Evolutionary conservation across 73 alveolate species (phyloP).

Genomic region (Breviolum minutum): DNA sequence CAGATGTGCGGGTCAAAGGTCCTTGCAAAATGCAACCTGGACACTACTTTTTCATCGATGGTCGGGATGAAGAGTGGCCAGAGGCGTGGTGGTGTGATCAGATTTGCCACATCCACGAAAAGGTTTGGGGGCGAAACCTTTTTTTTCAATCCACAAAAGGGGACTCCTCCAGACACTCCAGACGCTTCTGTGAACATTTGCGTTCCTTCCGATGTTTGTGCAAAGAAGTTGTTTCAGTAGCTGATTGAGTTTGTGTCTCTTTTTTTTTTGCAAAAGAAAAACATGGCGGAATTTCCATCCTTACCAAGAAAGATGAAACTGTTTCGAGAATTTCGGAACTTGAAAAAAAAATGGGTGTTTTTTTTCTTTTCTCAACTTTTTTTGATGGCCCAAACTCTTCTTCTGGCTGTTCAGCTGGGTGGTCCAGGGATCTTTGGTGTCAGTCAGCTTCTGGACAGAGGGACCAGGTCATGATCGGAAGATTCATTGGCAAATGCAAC

Average conservation of each 20-base stretch:
- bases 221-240: no score
- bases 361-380: not conserved
- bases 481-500: conserved; percentile 34
- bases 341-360: no score
- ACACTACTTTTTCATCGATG: conserved; percentile 64
- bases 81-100: not conserved
- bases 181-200: no score
- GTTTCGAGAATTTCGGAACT: no score
- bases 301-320: no score
- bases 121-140: not conserved
- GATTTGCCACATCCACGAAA: not conserved
- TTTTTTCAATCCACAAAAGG: no score
- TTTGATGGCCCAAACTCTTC: not conserved
- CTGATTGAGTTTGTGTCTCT: no score
- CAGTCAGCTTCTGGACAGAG: conserved; percentile 11
- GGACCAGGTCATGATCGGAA: not conserved
- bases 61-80: conserved; percentile 67
- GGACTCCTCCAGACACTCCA: no score
- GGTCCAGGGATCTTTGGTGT: conserved; percentile 63
- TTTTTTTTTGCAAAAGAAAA: no score
- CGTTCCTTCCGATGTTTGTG: no score
- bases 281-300: no score
- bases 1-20: conserved; percentile 59
- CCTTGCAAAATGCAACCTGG: conserved; percentile 41
- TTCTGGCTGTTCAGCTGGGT: not conserved